Base-by-base conservation (phyloP, 73 alveolate species). In the Paraurostyla sp. region DNA sequence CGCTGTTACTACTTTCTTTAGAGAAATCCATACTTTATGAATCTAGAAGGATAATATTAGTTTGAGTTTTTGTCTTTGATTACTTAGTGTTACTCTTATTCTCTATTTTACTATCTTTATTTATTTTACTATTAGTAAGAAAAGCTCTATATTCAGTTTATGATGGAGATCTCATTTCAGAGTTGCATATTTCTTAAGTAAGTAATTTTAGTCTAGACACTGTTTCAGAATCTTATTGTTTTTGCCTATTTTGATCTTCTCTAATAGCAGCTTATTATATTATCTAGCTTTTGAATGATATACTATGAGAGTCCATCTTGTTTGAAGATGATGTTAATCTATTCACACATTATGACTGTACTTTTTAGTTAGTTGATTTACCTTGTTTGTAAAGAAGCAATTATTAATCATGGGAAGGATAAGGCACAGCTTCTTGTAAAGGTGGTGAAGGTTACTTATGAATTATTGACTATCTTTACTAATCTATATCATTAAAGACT, bases 221-320 rank as follows among this genome's bases (percentile, higher is more conserved):
- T 4, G 82, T 65, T 15, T 65, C 82, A 11, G 82, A 58, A 38
- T 65, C 82, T 65, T 65, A 32, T 40, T 65, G 36, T 38, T 65
- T 16, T 65, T 15, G 13, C 41, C 42, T 38, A 65, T 38, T 65
- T 16, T 35, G 40, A 7, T 59, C 51, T 27, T 2, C 32, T 23
- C 48, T 25, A 3, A 36, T 65, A 38, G 4, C 29, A 30, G 16
- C 13, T 65, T 65, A 65, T 65, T 38, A 22, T 65, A 38, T 65
- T n/a, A n/a, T n/a, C n/a, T n/a, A n/a, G n/a, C n/a, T n/a, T n/a
- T n/a, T n/a, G n/a, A n/a, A n/a, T n/a, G n/a, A n/a, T n/a, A n/a
- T n/a, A n/a, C n/a, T n/a, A n/a, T n/a, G n/a, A n/a, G n/a, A n/a
- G n/a, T n/a, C n/a, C n/a, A n/a, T n/a, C n/a, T n/a, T n/a, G n/a